Percentiles rank a stretch among this genome's conserved stretches.
These are phyloP conservation scores for Plantago coronopus DNA, from an alignment of 305 asterid genomes.

Conservation along the genomic window DNA sequence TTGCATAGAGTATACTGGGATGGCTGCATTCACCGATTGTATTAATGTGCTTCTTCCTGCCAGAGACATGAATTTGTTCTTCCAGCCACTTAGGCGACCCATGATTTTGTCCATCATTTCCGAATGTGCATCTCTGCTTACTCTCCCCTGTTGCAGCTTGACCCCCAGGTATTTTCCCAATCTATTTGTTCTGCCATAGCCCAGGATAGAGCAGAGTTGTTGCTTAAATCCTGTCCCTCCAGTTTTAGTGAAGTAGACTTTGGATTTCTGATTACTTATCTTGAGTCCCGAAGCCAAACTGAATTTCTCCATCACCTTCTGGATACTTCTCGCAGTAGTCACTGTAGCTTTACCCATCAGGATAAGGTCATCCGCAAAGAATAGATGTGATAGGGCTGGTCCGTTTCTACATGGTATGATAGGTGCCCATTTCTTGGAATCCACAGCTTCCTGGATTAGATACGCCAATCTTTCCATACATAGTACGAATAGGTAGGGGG, in stretches of 20 bases:
- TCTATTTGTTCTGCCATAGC: not conserved
- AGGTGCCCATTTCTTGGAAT: not conserved
- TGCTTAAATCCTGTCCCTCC: not conserved
- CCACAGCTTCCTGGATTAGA: too few species aligned
- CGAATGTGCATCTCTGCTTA: too few species aligned
- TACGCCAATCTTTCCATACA: too few species aligned
- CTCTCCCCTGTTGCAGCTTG: not conserved
- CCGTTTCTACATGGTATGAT: not conserved
- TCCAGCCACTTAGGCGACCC: too few species aligned
- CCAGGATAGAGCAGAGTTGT: not conserved
- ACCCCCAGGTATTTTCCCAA: not conserved
- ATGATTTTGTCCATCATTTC: too few species aligned
- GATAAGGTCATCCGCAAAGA: not conserved
- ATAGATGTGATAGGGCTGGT: not conserved
- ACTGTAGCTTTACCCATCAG: not conserved
- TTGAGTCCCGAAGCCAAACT: not conserved
- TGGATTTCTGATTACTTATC: not conserved
- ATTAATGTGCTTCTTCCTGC: too few species aligned
- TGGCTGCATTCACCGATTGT: too few species aligned
- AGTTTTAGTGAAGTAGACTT: not conserved
- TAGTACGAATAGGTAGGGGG: too few species aligned
- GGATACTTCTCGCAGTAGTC: not conserved
- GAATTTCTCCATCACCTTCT: not conserved
- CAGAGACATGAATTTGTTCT: too few species aligned
- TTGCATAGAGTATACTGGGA: too few species aligned